A percentile compares a stretch with the other conserved stretches of the same genome.
phyloP scores from a whole-genome alignment of 768 basidiomycete genomes.

The Naganishia vaughanmartiniae region DNA sequence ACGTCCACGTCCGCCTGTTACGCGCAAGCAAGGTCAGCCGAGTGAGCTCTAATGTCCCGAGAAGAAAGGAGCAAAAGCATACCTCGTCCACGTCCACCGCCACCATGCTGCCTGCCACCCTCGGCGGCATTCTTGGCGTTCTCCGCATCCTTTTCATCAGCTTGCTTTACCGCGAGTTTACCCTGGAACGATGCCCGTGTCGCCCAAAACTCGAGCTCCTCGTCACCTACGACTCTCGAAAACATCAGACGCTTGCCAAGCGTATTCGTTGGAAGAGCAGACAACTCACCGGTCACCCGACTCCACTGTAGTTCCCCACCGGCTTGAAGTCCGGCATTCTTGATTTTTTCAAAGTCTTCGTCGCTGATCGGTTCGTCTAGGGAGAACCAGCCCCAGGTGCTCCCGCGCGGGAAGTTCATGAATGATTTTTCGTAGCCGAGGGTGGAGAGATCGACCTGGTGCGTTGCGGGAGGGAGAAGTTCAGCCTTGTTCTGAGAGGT shows the following conservation, averaged over 20 bases:
- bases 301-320: slow-evolving; percentile 43
- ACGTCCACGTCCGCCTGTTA: slow-evolving; percentile 17
- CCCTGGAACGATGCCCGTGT: slow-evolving; percentile 51
- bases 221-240: slow-evolving; percentile 37
- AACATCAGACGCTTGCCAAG: not conserved
- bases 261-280: not conserved
- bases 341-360: slow-evolving; percentile 42
- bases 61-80: too few relatives aligned
- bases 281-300: slow-evolving; percentile 37
- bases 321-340: slow-evolving; percentile 44
- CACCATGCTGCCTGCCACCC: slow-evolving; percentile 23
- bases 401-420: slow-evolving; percentile 49
- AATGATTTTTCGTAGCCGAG: slow-evolving; percentile 47
- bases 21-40: too few relatives aligned
- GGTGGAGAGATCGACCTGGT: slow-evolving; percentile 40
- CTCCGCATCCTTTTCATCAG: slow-evolving; percentile 33
- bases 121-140: slow-evolving; percentile 10
- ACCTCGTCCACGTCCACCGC: slow-evolving; percentile 34
- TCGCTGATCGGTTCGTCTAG: slow-evolving; percentile 43
- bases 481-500: too few relatives aligned
- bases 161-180: slow-evolving; percentile 42
- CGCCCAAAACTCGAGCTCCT: slow-evolving; percentile 49
- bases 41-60: too few relatives aligned
- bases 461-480: not conserved
- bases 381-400: slow-evolving; percentile 45